phyloP scores from a whole-genome alignment of 352 stramenopile genomes.

The Phytophthora pistaciae region DNA sequence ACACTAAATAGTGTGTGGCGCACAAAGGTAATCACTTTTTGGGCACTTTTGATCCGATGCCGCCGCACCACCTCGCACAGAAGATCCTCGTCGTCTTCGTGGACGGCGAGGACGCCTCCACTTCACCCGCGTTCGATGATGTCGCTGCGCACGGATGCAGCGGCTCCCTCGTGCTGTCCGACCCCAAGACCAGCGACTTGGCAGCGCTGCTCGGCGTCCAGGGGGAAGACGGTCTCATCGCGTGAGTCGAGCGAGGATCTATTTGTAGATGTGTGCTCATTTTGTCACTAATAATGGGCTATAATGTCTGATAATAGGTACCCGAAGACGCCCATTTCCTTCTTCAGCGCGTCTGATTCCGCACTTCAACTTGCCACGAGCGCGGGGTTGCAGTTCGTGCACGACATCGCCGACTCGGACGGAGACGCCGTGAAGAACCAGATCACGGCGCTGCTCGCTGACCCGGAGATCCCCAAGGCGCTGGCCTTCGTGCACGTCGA shows the following conservation, averaged over 20 bases:
- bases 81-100: constrained; percentile 68
- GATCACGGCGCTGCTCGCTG: constrained; percentile 40
- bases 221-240: constrained; percentile 24
- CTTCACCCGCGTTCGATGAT: constrained; percentile 39
- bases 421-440: constrained; percentile 16
- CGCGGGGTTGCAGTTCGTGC: constrained; percentile 46
- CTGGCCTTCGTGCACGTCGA: constrained; percentile 68
- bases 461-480: constrained; percentile 49
- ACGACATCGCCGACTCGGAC: constrained; percentile 8
- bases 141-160: constrained; percentile 61
- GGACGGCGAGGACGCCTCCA: constrained; percentile 27
- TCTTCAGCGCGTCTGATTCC: constrained; percentile 58
- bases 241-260: constrained; percentile 30
- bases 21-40: constrained; percentile 8
- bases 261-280: neutral
- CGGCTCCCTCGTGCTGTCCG: constrained; percentile 60
- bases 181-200: constrained; percentile 31
- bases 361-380: constrained; percentile 41
- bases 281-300: neutral
- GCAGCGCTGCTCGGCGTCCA: constrained; percentile 50
- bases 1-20: constrained; percentile 8
- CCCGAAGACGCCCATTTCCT: constrained; percentile 65
- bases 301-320: constrained; percentile 43
- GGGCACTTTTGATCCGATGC: constrained; percentile 28
- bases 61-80: constrained; percentile 46